Evolutionary conservation across 2,329 filamentous ascomycete genomes (phyloP).

Genomic region (Aaosphaeria pasadenensis): DNA sequence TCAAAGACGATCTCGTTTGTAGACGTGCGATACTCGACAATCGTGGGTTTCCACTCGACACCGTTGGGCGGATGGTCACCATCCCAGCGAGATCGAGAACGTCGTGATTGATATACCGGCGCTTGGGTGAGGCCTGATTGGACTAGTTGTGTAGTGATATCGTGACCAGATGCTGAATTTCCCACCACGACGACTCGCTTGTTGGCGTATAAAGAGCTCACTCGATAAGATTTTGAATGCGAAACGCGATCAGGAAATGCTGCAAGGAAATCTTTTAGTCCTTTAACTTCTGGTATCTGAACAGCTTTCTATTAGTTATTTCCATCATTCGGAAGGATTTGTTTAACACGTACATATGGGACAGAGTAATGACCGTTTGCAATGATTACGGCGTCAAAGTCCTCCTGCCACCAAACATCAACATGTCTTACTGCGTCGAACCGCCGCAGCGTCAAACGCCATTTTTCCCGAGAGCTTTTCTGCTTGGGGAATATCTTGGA

Average conservation of each 20-base stretch:
- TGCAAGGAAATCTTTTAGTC: slow-evolving; percentile 54
- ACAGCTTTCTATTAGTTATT: too few species aligned
- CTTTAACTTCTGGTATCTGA: slow-evolving; percentile 41
- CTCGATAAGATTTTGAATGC: slow-evolving; percentile 45
- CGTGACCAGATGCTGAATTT: slow-evolving; percentile 31
- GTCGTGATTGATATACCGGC: slow-evolving; percentile 53
- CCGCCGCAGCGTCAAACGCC: slow-evolving; percentile 50
- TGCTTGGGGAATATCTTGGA: slow-evolving; percentile 22
- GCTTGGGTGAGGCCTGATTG: slow-evolving; percentile 23
- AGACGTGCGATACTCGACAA: slow-evolving; percentile 40
- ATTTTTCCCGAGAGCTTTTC: slow-evolving; percentile 24
- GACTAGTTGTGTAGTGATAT: slow-evolving; percentile 22
- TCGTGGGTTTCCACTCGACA: slow-evolving; percentile 54
- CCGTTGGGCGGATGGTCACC: slow-evolving; percentile 46
- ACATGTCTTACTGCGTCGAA: slow-evolving; percentile 43
- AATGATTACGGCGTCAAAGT: slow-evolving; percentile 41
- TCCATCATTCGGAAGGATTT: too few species aligned
- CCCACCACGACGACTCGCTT: slow-evolving; percentile 24
- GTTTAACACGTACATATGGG: slow-evolving; percentile 11
- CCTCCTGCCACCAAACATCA: slow-evolving; percentile 55
- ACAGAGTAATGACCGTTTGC: slow-evolving; percentile 33
- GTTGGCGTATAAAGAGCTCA: slow-evolving; percentile 6
- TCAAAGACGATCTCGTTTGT: slow-evolving; percentile 22
- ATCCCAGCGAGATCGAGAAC: slow-evolving; percentile 52
- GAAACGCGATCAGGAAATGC: slow-evolving; percentile 44